phyloP scores from a whole-genome alignment of 1,139 yeast species.

The Tardiomyces depauwii region DNA sequence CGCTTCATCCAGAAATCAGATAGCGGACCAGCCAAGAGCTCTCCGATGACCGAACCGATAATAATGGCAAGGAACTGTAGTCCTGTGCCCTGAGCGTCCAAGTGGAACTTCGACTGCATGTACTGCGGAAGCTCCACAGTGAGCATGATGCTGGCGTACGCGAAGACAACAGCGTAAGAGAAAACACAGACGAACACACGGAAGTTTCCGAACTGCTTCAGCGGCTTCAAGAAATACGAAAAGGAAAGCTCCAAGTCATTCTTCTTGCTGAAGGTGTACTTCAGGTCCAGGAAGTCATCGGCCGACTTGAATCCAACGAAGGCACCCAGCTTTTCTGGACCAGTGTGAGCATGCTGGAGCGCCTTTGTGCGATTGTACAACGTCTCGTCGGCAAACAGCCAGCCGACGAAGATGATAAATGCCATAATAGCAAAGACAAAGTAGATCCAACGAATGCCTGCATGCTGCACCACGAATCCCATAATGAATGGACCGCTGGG shows the following conservation, averaged over 20 bases:
- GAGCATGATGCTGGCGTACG: constrained; percentile 20
- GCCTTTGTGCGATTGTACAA: constrained; percentile 5
- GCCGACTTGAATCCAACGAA: background rate
- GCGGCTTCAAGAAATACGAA: constrained; percentile 4
- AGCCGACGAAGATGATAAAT: constrained; percentile 5
- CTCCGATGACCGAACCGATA: constrained; percentile 22
- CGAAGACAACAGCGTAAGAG: constrained; percentile 17
- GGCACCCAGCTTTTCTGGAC: constrained; percentile 1
- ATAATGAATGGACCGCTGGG: constrained; percentile 13
- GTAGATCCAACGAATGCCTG: constrained; percentile 9
- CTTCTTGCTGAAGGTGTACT: background rate
- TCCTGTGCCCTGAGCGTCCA: constrained; percentile 19
- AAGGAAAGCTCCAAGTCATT: background rate
- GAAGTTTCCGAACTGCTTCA: constrained; percentile 7
- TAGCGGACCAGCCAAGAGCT: constrained; percentile 19
- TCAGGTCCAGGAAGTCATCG: background rate
- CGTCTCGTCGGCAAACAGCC: constrained; percentile 9
- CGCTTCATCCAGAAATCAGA: constrained; percentile 23
- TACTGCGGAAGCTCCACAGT: constrained; percentile 23
- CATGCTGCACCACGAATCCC: constrained; percentile 13
- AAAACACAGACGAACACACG: background rate
- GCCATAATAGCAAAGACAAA: constrained; percentile 9
- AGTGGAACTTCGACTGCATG: constrained; percentile 16
- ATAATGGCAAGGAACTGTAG: constrained; percentile 21
- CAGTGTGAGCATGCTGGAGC: background rate